Evolutionary conservation across 352 stramenopile species (phyloP).

Genomic region (Pelagophyceae sp.): DNA sequence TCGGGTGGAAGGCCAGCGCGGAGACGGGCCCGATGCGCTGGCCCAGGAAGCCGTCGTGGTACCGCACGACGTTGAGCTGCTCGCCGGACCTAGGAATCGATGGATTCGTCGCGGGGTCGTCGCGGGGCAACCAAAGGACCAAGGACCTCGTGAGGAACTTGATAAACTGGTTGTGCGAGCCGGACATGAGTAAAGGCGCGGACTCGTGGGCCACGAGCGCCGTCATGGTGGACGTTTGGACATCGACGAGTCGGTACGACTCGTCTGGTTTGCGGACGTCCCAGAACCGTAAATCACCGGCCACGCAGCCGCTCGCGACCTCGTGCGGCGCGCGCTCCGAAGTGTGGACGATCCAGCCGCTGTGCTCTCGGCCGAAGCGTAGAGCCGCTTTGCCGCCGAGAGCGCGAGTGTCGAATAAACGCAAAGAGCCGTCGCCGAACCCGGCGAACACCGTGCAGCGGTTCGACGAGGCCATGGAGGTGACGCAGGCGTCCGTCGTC

Average conservation of each 20-base stretch:
- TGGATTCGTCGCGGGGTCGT: neutral
- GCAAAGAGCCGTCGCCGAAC: conserved; percentile 79
- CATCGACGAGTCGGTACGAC: conserved; percentile 63
- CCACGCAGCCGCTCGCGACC: conserved; percentile 83
- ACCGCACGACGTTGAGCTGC: conserved; percentile 58
- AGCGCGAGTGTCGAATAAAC: conserved; percentile 86
- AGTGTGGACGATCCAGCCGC: conserved; percentile 84
- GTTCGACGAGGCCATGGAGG: conserved; percentile 59
- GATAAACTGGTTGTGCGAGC: conserved; percentile 97
- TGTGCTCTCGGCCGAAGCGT: conserved; percentile 63
- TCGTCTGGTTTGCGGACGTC: conserved; percentile 66
- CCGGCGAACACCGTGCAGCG: conserved; percentile 72
- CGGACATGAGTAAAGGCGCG: conserved; percentile 86
- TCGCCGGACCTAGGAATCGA: conserved; percentile 35
- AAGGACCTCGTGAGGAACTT: conserved; percentile 84
- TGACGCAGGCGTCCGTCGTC: conserved; percentile 77
- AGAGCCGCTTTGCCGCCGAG: conserved; percentile 42
- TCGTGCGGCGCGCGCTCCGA: conserved; percentile 60
- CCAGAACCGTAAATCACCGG: conserved; percentile 91
- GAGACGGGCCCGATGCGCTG: conserved; percentile 92
- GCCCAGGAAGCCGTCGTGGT: conserved; percentile 90
- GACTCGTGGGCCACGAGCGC: conserved; percentile 86
- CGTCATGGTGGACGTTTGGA: conserved; percentile 84
- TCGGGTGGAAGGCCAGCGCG: conserved; percentile 90
- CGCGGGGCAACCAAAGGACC: neutral